A percentile compares a stretch with the other conserved stretches of the same genome.
phyloP scores from a whole-genome alignment of 2,329 filamentous ascomycete genomes.

The Conoideocrella luteorostrata region DNA sequence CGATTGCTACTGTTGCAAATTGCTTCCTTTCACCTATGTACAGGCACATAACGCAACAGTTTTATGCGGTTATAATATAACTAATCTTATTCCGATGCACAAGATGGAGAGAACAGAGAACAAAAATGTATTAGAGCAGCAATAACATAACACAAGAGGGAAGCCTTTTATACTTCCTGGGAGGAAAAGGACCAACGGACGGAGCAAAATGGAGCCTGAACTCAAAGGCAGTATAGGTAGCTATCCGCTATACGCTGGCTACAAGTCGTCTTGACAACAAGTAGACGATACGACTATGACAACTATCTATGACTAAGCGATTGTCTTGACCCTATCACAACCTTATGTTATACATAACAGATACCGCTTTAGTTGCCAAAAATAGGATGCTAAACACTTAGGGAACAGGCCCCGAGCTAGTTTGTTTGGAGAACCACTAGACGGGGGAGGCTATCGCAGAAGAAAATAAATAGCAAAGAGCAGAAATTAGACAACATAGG shows the following conservation, averaged over 20 bases:
- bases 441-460: not conserved
- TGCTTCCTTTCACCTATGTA: no score
- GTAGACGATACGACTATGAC: not conserved
- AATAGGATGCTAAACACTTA: not conserved
- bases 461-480: not conserved
- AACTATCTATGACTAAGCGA: not conserved
- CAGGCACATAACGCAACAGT: no score
- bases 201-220: not conserved
- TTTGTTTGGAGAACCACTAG: not conserved
- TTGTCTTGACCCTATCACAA: not conserved
- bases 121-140: not conserved
- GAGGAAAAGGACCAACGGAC: not conserved
- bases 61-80: no score
- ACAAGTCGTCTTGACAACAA: not conserved
- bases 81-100: constrained; percentile 8
- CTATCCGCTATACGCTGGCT: not conserved
- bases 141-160: not conserved
- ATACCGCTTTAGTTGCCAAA: constrained; percentile 1
- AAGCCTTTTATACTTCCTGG: not conserved
- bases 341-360: not conserved
- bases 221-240: not conserved
- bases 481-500: not conserved
- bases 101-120: constrained; percentile 1
- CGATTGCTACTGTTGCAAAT: no score
- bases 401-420: not conserved